These are phyloP conservation scores for Fragilaria radians DNA, from an alignment of 108 stramenopile species.

Conservation along the genomic window DNA sequence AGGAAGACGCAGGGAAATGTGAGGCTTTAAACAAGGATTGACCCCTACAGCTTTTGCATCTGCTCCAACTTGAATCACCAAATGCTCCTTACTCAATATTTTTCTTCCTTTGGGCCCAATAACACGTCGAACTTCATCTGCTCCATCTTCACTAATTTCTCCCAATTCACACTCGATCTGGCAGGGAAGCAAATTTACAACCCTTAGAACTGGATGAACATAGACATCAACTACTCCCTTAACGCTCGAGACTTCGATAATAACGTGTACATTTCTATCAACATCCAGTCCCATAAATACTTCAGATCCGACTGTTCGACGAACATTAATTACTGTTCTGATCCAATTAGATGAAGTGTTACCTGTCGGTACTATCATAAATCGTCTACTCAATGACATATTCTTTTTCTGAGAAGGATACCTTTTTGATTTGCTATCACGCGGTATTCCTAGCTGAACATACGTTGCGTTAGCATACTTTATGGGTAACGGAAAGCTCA, in stretches of 20 bases:
- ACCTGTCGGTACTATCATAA: conserved; percentile 70
- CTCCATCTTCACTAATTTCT: conserved; percentile 25
- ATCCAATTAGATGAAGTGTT: conserved; percentile 36
- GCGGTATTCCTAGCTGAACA: conserved; percentile 39
- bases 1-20: conserved; percentile 64
- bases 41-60: conserved; percentile 56
- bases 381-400: conserved; percentile 19
- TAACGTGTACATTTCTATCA: conserved; percentile 43
- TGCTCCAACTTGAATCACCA: conserved; percentile 38
- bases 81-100: conserved; percentile 20
- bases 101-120: conserved; percentile 28
- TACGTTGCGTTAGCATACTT: conserved; percentile 48
- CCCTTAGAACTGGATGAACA: conserved; percentile 49
- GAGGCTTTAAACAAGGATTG: conserved; percentile 62
- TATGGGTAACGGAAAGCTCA: conserved; percentile 43
- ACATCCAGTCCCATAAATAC: conserved; percentile 27
- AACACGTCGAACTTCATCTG: conserved; percentile 25
- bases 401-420: conserved; percentile 25
- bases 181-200: conserved; percentile 73
- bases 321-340: conserved; percentile 40
- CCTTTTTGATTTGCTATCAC: conserved; percentile 7
- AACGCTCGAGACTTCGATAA: conserved; percentile 33
- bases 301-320: not conserved
- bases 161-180: conserved; percentile 65
- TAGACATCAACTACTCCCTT: conserved; percentile 41